Evolutionary conservation across 129 eudicot genomes (phyloP), one percentile per base, ranked within the genome.

Genomic region (Helianthus tuberosus): DNA sequence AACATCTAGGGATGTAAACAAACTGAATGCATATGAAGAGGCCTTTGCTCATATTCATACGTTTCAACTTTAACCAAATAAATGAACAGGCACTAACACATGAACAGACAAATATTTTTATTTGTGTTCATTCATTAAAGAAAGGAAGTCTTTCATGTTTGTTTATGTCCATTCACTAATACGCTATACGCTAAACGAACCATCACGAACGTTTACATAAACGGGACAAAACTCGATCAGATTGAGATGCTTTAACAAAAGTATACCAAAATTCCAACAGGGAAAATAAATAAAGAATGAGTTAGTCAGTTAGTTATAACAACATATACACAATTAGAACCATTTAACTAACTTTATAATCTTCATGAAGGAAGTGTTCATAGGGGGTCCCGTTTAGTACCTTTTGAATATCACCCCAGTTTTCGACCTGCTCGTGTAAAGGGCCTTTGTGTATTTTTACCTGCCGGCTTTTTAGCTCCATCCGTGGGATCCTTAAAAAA

Each of bases 381-480:
- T 82, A 93, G 35, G 74, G 89, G 9, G 96, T 93, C 46, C 96
- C 96, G 23, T 81, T 84, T 35, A 93, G 86, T 44, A 87, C 77
- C 77, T 82, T 90, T 72, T 69, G 60, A 47, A 93, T 82, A 48
- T 93, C 98, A 23, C 39, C 82, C 96, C 96, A 93, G 78, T 93
- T 93, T 39, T 85, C 86, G 64, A 93, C 91, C 80, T 93, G 98
- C 11, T 88, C 84, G 11, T 78, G 75, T 46, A 94, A 83, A 17
- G 94, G 73, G 13, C 97, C 96, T 81, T 83, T 94, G 82, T 94
- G 98, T 86, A 94, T 93, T 82, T 93, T 93, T 86, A 93, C 98
- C 73, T 93, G 98, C 6, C 85, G 83, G 66, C 96, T 90, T 10
- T 75, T 74, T 11, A 93, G 89, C 46, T 81, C 63, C 84, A 74